Evolutionary conservation across 768 basidiomycete species (phyloP).

Genomic region (Daedaleopsis sinensis): DNA sequence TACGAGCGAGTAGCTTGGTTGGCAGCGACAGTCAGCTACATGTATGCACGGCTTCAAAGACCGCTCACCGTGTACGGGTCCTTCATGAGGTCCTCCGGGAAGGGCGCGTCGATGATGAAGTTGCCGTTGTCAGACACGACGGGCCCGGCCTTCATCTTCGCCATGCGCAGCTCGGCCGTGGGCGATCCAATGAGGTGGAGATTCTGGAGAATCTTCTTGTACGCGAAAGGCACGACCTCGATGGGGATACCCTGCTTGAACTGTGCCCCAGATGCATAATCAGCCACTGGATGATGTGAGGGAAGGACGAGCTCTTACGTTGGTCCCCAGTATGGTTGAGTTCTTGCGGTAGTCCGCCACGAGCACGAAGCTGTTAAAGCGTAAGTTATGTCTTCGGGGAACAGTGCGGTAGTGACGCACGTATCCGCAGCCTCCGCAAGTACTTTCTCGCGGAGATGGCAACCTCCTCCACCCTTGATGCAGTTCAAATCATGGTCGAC

Average conservation of each 20-base stretch:
- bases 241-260: slow-evolving; percentile 90
- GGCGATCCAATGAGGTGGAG: slow-evolving; percentile 67
- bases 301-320: slow-evolving; percentile 45
- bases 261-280: slow-evolving; percentile 39
- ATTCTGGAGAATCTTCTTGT: slow-evolving; percentile 81
- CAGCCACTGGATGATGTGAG: neutral
- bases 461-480: slow-evolving; percentile 97
- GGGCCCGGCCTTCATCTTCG: slow-evolving; percentile 90
- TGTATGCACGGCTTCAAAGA: neutral
- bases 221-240: slow-evolving; percentile 97
- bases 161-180: slow-evolving; percentile 87
- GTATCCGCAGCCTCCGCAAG: slow-evolving; percentile 94
- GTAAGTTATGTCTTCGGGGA: slow-evolving; percentile 3
- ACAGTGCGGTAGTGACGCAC: slow-evolving; percentile 41
- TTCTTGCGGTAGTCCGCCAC: slow-evolving; percentile 98
- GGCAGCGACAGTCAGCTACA: neutral
- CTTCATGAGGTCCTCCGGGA: slow-evolving; percentile 66
- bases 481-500: slow-evolving; percentile 87
- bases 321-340: slow-evolving; percentile 76
- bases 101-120: slow-evolving; percentile 97
- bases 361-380: slow-evolving; percentile 68
- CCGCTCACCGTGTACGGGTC: slow-evolving; percentile 61
- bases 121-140: slow-evolving; percentile 98
- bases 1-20: slow-evolving; percentile 67
- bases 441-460: slow-evolving; percentile 96